Percentiles rank a stretch among this genome's conserved stretches.
These are phyloP conservation scores for Eucalyptus curtisii DNA, from an alignment of 345 rosid genomes.

Conservation along the genomic window DNA sequence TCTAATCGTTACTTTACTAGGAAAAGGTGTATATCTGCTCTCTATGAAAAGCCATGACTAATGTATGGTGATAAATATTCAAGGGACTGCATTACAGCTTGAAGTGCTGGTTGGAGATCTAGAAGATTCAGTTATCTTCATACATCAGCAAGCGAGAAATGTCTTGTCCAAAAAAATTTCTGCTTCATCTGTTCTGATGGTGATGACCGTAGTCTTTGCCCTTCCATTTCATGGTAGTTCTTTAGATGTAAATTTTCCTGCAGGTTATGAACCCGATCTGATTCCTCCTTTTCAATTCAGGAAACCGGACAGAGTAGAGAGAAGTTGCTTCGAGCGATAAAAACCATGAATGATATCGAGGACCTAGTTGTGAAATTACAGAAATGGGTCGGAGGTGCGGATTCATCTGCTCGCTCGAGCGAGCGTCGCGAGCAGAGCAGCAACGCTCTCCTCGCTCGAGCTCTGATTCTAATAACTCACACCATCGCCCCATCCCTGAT, in stretches of 20 bases:
- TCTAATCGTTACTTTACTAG: background rate
- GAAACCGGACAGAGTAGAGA: conserved; percentile 32
- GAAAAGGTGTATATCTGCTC: background rate
- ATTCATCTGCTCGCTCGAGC: too few relatives aligned
- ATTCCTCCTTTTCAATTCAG: conserved; percentile 21
- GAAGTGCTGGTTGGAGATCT: conserved; percentile 82
- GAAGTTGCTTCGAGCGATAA: conserved; percentile 30
- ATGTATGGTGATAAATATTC: background rate
- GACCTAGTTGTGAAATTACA: too few relatives aligned
- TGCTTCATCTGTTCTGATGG: conserved; percentile 4
- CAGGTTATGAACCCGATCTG: background rate
- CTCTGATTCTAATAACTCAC: conserved; percentile 38
- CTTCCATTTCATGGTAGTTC: background rate
- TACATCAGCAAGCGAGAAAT: conserved; percentile 13
- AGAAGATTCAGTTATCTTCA: conserved; percentile 54
- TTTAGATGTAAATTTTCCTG: background rate
- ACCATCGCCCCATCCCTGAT: conserved; percentile 40
- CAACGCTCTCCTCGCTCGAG: too few relatives aligned
- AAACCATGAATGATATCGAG: conserved; percentile 42
- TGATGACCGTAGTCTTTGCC: background rate
- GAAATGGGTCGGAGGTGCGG: too few relatives aligned
- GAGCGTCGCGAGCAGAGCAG: too few relatives aligned
- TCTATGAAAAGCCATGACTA: background rate
- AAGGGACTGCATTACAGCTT: conserved; percentile 51
- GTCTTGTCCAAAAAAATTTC: conserved; percentile 27